phyloP scores from a whole-genome alignment of 495 filamentous ascomycete species.

The Neurospora sp. region DNA sequence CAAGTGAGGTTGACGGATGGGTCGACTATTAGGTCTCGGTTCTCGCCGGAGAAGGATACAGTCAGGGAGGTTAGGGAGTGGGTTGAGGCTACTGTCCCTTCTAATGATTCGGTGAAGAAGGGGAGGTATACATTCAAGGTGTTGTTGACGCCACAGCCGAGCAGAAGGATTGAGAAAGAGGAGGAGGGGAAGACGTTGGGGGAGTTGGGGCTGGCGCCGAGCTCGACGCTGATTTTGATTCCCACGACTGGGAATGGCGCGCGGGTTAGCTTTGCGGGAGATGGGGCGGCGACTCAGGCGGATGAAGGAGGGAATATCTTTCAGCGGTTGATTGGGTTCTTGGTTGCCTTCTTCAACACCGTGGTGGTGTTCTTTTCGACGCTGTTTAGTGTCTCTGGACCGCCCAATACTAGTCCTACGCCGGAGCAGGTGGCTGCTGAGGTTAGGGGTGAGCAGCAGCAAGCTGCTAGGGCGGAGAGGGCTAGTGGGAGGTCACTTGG shows the following conservation, averaged over 20 bases:
- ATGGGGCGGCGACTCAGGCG: slow-evolving; percentile 43
- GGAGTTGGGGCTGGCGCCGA: slow-evolving; percentile 62
- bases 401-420: neutral
- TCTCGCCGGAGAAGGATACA: slow-evolving; percentile 49
- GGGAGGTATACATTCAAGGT: slow-evolving; percentile 67
- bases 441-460: neutral
- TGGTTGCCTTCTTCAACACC: slow-evolving; percentile 37
- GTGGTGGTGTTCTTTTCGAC: slow-evolving; percentile 25
- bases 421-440: slow-evolving; percentile 1
- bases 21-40: slow-evolving; percentile 60
- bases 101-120: slow-evolving; percentile 1
- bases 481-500: neutral
- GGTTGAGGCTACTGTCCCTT: slow-evolving; percentile 48
- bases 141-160: slow-evolving; percentile 69
- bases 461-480: neutral
- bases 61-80: slow-evolving; percentile 67
- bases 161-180: slow-evolving; percentile 54
- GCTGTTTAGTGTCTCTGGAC: slow-evolving; percentile 11
- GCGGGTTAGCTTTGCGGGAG: neutral
- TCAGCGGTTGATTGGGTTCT: slow-evolving; percentile 42
- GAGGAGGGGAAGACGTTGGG: slow-evolving; percentile 62
- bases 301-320: slow-evolving; percentile 31
- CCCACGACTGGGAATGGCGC: neutral
- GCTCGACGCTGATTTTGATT: slow-evolving; percentile 73
- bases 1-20: slow-evolving; percentile 84